Conservation (phyloP, 1,284 basidiomycete genomes). For the Ustilago xerochloae region DNA sequence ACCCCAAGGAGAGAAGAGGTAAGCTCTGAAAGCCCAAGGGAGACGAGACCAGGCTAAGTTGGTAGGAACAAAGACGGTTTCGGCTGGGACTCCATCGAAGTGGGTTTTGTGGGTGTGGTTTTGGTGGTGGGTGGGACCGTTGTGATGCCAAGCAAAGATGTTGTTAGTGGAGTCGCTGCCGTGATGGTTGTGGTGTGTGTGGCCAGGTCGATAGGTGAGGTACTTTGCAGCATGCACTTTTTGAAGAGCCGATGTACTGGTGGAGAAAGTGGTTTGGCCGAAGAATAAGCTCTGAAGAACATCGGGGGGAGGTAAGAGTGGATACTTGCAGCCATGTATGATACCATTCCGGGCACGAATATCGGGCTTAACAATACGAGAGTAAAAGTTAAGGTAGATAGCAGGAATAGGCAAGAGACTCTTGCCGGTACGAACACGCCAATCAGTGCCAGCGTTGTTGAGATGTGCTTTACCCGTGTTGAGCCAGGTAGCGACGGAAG, state of each 20-base stretch:
- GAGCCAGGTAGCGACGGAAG: slow-evolving; percentile 75
- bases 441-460: slow-evolving; percentile 71
- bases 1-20: slow-evolving; percentile 79
- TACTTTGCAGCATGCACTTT: slow-evolving; percentile 34
- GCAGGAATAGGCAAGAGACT: slow-evolving; percentile 68
- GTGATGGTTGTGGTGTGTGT: slow-evolving; percentile 71
- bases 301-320: slow-evolving; percentile 76
- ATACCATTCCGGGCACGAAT: slow-evolving; percentile 74
- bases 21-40: slow-evolving; percentile 74
- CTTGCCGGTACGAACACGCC: slow-evolving; percentile 74
- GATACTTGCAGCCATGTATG: slow-evolving; percentile 75
- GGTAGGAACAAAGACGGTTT: slow-evolving; percentile 77
- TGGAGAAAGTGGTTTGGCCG: slow-evolving; percentile 73
- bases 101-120: slow-evolving; percentile 10
- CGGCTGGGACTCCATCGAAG: slow-evolving; percentile 71
- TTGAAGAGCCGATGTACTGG: slow-evolving; percentile 69
- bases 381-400: slow-evolving; percentile 74
- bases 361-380: slow-evolving; percentile 71
- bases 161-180: slow-evolving; percentile 61
- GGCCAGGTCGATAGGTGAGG: slow-evolving; percentile 69
- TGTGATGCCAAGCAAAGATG: slow-evolving; percentile 16
- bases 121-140: background rate
- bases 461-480: slow-evolving; percentile 42
- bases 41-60: slow-evolving; percentile 76
- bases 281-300: slow-evolving; percentile 75